Evolutionary conservation across 2,329 filamentous ascomycete genomes (phyloP).

Genomic region (Lachnellula suecica): DNA sequence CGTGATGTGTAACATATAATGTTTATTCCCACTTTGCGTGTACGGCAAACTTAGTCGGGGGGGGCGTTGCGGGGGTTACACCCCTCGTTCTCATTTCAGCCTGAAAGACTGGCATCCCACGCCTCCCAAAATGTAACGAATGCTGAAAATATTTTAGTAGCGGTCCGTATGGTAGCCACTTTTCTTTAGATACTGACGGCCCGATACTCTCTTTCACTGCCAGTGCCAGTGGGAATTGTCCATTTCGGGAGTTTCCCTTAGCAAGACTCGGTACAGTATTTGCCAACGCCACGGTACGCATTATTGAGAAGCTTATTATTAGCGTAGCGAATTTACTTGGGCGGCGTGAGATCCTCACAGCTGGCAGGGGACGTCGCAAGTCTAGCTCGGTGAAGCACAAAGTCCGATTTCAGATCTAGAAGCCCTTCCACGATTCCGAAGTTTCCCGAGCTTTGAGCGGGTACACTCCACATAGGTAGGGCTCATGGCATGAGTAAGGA

Average conservation of each 20-base stretch:
- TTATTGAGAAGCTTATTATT: background rate
- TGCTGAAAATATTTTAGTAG: background rate
- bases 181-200: too few species aligned
- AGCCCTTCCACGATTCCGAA: background rate
- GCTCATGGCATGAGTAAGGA: background rate
- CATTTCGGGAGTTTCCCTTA: background rate
- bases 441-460: background rate
- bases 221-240: background rate
- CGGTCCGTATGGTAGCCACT: too few species aligned
- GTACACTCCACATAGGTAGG: background rate
- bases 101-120: background rate
- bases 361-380: background rate
- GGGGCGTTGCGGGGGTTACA: too few species aligned
- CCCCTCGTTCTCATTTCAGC: background rate
- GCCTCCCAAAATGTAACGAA: background rate
- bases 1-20: background rate
- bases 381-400: background rate
- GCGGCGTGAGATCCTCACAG: background rate
- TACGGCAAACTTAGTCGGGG: too few species aligned
- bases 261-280: background rate
- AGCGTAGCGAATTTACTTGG: background rate
- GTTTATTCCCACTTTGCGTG: too few species aligned
- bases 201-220: background rate
- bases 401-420: background rate
- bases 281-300: too few species aligned